Evolutionary conservation across 106 monocot genomes (phyloP).

Genomic region (Apostasia shenzhenica): DNA sequence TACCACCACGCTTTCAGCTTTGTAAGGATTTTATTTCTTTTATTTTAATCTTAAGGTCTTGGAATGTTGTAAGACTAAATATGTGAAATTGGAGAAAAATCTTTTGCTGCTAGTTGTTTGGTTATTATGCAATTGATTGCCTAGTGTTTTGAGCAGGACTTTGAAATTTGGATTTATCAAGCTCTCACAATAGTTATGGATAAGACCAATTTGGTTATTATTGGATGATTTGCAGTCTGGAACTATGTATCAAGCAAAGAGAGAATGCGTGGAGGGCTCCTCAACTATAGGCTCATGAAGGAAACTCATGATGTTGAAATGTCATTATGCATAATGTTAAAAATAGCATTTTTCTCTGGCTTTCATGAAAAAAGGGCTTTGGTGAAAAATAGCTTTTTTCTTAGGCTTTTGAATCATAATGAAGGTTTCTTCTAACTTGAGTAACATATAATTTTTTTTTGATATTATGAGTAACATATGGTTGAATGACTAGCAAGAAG

Average conservation of each 20-base stretch:
- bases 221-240: not conserved
- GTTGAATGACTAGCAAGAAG: too few species aligned
- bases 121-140: not conserved
- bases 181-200: not conserved
- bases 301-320: too few species aligned
- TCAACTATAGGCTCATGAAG: too few species aligned
- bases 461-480: too few species aligned
- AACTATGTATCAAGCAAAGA: not conserved
- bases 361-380: too few species aligned
- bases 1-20: constrained; percentile 73
- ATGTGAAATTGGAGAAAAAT: not conserved
- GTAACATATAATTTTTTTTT: too few species aligned
- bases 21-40: constrained; percentile 37
- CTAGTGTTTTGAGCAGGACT: not conserved
- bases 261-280: too few species aligned
- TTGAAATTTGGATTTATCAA: not conserved
- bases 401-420: too few species aligned
- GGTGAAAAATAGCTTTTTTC: too few species aligned
- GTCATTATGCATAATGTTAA: too few species aligned
- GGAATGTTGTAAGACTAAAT: not conserved
- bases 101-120: not conserved
- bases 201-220: not conserved
- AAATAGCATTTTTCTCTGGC: too few species aligned
- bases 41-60: not conserved
- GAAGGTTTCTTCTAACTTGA: too few species aligned